Percentiles rank a stretch among this genome's conserved stretches.
Evolutionary conservation across 2,329 filamentous ascomycete genomes (phyloP).

Genomic region (Rugonectria rugulosa): DNA sequence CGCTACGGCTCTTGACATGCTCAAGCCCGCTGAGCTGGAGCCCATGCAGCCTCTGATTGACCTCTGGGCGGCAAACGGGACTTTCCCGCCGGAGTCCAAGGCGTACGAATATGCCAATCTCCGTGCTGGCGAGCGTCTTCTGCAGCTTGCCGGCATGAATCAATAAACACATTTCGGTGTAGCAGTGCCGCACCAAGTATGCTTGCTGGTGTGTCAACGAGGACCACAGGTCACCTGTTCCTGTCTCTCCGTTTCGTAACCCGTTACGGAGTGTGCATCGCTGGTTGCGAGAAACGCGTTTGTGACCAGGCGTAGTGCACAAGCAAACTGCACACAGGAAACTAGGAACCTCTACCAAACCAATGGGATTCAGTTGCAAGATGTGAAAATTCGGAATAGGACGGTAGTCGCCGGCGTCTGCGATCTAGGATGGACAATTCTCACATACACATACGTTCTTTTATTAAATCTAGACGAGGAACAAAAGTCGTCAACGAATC

Average conservation of each 20-base stretch:
- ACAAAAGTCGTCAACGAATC: slow-evolving; percentile 9
- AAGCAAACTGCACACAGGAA: slow-evolving; percentile 34
- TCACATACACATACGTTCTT: slow-evolving; percentile 26
- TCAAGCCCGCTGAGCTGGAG: slow-evolving; percentile 89
- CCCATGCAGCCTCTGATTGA: slow-evolving; percentile 96
- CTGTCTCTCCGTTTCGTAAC: slow-evolving; percentile 18
- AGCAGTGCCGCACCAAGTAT: slow-evolving; percentile 20
- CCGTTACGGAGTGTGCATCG: too few relatives aligned
- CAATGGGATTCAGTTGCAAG: slow-evolving; percentile 23
- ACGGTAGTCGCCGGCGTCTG: slow-evolving; percentile 19
- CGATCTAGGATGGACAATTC: slow-evolving; percentile 24
- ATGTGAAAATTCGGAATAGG: slow-evolving; percentile 17
- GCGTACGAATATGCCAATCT: slow-evolving; percentile 72
- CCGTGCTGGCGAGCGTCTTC: slow-evolving; percentile 64
- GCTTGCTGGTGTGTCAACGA: slow-evolving; percentile 15
- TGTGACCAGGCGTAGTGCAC: slow-evolving; percentile 24
- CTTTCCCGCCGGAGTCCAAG: slow-evolving; percentile 79
- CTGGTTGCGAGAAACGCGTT: too few relatives aligned
- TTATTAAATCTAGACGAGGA: slow-evolving; percentile 31
- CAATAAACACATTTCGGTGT: slow-evolving; percentile 31
- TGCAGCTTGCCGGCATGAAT: slow-evolving; percentile 54
- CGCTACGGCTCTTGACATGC: slow-evolving; percentile 80
- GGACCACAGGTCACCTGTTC: slow-evolving; percentile 13
- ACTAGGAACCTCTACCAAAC: slow-evolving; percentile 29
- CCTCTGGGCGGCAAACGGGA: slow-evolving; percentile 87